Conservation (phyloP, 2,329 filamentous ascomycete genomes). For the Phaeosphaeriaceae sp. region DNA sequence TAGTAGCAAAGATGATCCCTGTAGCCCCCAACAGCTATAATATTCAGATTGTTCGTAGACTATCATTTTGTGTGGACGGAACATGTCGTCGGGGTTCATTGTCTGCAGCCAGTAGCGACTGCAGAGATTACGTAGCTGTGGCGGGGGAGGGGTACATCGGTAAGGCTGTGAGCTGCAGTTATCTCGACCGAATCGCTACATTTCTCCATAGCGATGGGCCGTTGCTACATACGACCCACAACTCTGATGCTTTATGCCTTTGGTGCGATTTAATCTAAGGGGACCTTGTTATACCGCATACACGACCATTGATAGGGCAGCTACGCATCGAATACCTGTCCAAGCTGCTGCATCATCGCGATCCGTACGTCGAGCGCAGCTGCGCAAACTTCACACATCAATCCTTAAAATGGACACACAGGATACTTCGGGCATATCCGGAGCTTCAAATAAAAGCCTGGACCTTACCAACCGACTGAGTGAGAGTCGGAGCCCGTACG, state of each 20-base stretch:
- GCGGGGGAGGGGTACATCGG: constrained; percentile 9
- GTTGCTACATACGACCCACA: background rate
- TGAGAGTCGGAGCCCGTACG: constrained; percentile 71
- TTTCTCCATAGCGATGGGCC: constrained; percentile 5
- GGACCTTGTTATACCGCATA: constrained; percentile 31
- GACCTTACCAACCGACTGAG: constrained; percentile 62
- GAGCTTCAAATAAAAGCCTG: constrained; percentile 29
- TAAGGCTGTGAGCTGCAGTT: constrained; percentile 5
- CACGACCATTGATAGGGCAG: constrained; percentile 11
- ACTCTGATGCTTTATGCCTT: constrained; percentile 31
- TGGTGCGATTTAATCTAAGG: constrained; percentile 34
- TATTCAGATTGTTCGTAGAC: no score
- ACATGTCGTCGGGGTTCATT: constrained; percentile 2
- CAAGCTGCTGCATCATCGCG: constrained; percentile 13
- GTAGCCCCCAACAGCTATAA: no score
- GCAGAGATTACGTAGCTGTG: constrained; percentile 8
- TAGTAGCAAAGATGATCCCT: constrained; percentile 7
- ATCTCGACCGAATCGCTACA: background rate
- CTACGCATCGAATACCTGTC: constrained; percentile 6
- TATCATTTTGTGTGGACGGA: no score
- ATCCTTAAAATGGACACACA: constrained; percentile 41
- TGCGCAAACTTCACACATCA: constrained; percentile 33
- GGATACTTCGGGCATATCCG: constrained; percentile 18
- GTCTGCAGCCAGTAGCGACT: constrained; percentile 3
- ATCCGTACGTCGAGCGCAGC: constrained; percentile 22